These are phyloP conservation scores for Pythium plurisporium DNA, from an alignment of 352 stramenopile genomes.

Conservation along the genomic window DNA sequence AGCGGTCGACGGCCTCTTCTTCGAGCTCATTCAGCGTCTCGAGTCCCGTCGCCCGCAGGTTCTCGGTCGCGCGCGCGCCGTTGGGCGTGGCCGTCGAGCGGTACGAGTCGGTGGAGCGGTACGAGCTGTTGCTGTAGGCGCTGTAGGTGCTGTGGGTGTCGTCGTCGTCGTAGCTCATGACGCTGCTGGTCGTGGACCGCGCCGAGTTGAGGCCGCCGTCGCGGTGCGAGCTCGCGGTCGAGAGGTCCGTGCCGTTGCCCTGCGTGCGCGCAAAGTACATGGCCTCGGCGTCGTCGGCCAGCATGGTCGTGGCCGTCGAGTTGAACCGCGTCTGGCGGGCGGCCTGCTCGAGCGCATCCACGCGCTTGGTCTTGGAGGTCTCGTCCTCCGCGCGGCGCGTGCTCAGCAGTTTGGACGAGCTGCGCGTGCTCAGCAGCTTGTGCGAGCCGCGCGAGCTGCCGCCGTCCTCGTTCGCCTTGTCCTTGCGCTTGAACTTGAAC, in stretches of 20 bases:
- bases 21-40: conserved; percentile 55
- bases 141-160: conserved; percentile 12
- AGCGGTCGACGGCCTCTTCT: conserved; percentile 32
- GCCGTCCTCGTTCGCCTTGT: conserved; percentile 35
- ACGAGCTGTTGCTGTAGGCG: conserved; percentile 13
- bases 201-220: conserved; percentile 10
- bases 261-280: conserved; percentile 38
- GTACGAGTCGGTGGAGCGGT: conserved; percentile 37
- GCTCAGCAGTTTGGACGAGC: conserved; percentile 16
- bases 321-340: conserved; percentile 18
- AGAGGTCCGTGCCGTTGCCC: conserved; percentile 20
- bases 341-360: conserved; percentile 9
- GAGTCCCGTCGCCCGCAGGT: conserved; percentile 43
- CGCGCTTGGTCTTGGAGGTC: conserved; percentile 11
- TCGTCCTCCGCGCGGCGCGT: conserved; percentile 23
- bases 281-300: conserved; percentile 70
- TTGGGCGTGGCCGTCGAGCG: conserved; percentile 39
- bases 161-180: conserved; percentile 27
- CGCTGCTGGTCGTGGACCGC: conserved; percentile 17
- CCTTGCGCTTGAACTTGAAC: conserved; percentile 59
- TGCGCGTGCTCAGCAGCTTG: conserved; percentile 30
- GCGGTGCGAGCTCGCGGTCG: conserved; percentile 4
- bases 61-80: conserved; percentile 25
- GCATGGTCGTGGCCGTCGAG: conserved; percentile 25
- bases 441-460: conserved; percentile 27